Base-by-base conservation (phyloP, 2,329 filamentous ascomycete genomes). In the Aspergillus terreus region DNA sequence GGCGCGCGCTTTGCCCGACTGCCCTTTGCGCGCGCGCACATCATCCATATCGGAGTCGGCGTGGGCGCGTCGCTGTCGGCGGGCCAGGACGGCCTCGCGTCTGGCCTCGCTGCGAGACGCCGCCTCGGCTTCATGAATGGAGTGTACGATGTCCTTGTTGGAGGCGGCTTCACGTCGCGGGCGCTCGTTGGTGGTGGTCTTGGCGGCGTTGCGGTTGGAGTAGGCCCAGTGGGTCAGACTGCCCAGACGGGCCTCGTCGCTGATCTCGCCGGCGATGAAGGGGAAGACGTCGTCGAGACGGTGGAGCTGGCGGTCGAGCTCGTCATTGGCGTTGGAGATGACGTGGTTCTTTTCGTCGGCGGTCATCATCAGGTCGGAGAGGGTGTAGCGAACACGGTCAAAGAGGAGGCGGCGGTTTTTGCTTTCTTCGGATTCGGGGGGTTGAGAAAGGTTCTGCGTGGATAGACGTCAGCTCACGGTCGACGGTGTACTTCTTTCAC, bases 271-370 rank as follows among this genome's bases (percentile, higher is more conserved):
- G 58, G 95, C 87, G 51, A 97, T 83, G 71, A 92, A 86, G 17
- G 90, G 87, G 80, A 88, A 95, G 30, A 95, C 86, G 61, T 88
- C 86, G 67, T 96, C 88, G 65, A 96, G 84, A 47, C 95, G 89
- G 53, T 82, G 77, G 33, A 96, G 80, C 65, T 96, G 91, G 66
- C 88, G 89, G 58, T 90, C 84, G 11, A 97, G 82, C 43, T 92
- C 90, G 61, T 95, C 89, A 63, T 92, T 94, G 49, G 94, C 92
- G 14, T 92, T 95, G 35, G 89, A 87, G 51, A 97, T 87, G 61
- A 99, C 94, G 61, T 96, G 92, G 60, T 96, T 96, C 75, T 99
- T 99, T 74, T 99, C 94, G 66, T 99, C 94, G 35, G 97, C 81
- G 1, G 92, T 92, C 44, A 90, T 84, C 42, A 97, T 83, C 78